Evolutionary conservation across 2,329 filamentous ascomycete species (phyloP).

Genomic region (Penicillium sp.): DNA sequence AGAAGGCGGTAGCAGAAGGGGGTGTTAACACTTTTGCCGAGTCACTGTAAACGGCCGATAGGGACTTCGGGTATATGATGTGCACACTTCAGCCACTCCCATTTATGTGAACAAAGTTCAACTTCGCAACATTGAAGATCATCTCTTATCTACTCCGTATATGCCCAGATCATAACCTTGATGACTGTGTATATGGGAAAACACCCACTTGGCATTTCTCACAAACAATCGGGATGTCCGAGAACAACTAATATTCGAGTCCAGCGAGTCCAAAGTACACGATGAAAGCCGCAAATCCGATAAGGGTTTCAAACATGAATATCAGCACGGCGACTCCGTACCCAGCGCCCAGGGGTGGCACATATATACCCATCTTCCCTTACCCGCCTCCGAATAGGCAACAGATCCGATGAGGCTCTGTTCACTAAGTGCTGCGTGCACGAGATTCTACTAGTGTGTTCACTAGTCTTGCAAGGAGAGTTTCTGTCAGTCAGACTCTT

Average conservation of each 20-base stretch:
- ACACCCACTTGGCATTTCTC: neutral
- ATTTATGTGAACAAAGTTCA: neutral
- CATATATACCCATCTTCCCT: neutral
- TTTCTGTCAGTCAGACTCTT: neutral
- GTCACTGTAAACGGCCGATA: neutral
- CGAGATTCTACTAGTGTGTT: slow-evolving; percentile 1
- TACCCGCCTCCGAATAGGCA: neutral
- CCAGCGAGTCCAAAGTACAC: neutral
- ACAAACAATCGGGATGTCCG: neutral
- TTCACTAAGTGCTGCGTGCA: slow-evolving; percentile 7
- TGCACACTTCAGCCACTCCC: neutral
- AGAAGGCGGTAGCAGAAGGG: no score
- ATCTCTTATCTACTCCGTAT: neutral
- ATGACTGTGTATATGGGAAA: neutral
- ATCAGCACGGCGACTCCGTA: neutral
- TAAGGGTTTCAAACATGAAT: neutral
- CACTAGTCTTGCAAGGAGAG: slow-evolving; percentile 2
- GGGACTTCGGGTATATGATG: neutral
- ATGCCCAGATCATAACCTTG: neutral
- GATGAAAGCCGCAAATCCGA: neutral
- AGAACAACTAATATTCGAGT: neutral
- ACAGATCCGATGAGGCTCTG: slow-evolving; percentile 6
- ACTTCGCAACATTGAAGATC: neutral
- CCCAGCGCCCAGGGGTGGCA: no score
- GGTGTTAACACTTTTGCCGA: no score